Percentiles rank a stretch among this genome's conserved stretches.
Conservation (phyloP, 2,329 filamentous ascomycete species). For the Microsporum ferrugineum region DNA sequence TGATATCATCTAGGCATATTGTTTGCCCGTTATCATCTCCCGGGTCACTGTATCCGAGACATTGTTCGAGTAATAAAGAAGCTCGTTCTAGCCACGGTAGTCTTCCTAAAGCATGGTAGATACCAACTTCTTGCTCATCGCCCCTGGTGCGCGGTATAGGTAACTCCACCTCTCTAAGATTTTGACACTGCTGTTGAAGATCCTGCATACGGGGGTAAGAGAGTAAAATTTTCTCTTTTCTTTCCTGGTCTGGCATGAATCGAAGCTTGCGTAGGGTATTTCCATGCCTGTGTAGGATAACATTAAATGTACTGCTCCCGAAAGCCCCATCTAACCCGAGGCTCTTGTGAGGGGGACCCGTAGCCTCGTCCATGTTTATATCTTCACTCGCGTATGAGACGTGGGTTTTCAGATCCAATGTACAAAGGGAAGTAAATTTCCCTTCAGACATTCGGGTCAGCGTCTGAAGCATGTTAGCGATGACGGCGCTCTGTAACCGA, state of each 20-base stretch:
- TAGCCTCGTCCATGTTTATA: neutral
- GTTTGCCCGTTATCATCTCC: neutral
- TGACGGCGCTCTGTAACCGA: no score
- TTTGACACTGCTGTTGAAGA: neutral
- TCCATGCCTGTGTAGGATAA: neutral
- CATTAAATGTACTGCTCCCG: neutral
- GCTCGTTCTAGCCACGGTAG: neutral
- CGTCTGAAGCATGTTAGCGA: no score
- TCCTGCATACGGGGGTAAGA: neutral
- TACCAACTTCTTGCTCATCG: neutral
- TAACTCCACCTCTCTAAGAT: neutral
- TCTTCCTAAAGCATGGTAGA: neutral
- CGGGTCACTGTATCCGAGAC: neutral
- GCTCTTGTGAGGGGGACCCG: neutral
- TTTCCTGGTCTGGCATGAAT: neutral
- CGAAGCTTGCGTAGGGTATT: neutral
- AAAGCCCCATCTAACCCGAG: neutral
- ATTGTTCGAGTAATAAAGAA: neutral
- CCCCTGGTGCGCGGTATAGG: neutral
- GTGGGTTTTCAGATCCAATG: no score
- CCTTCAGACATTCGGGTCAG: no score
- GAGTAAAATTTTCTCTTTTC: neutral
- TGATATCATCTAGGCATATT: neutral
- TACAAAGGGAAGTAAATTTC: no score
- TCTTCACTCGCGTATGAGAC: no score